Evolutionary conservation across 2,329 filamentous ascomycete genomes (phyloP).

Genomic region (Fusarium bactridioides): DNA sequence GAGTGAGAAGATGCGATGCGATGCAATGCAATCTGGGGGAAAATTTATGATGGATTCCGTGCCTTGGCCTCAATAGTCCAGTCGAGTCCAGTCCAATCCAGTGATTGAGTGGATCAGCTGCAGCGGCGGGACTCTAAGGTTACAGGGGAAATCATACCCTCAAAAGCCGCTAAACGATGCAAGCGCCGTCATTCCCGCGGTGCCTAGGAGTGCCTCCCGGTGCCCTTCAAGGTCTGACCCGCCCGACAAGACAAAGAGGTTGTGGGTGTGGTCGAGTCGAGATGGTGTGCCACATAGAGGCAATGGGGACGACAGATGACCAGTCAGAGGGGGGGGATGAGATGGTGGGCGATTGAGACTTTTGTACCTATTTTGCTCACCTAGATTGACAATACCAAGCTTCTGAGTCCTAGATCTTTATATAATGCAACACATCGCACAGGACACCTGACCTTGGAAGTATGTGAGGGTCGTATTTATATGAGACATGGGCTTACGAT

Average conservation of each 20-base stretch:
- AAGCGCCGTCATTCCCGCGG: slow-evolving; percentile 25
- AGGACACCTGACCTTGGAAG: slow-evolving; percentile 20
- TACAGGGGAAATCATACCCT: slow-evolving; percentile 37
- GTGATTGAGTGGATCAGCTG: slow-evolving; percentile 23
- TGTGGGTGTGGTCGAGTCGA: slow-evolving; percentile 14
- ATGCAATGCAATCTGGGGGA: slow-evolving; percentile 40
- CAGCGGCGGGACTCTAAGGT: slow-evolving; percentile 15
- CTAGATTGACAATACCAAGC: slow-evolving; percentile 3
- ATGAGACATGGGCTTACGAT: background rate
- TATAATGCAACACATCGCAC: slow-evolving; percentile 27
- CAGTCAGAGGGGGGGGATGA: slow-evolving; percentile 21
- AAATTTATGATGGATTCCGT: slow-evolving; percentile 32
- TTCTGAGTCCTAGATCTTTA: background rate
- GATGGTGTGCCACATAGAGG: slow-evolving; percentile 25
- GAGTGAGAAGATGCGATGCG: slow-evolving; percentile 20
- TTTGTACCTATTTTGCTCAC: slow-evolving; percentile 21
- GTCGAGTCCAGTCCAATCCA: background rate
- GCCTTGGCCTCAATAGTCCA: slow-evolving; percentile 15
- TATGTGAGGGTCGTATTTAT: slow-evolving; percentile 6
- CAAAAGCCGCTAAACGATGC: slow-evolving; percentile 20
- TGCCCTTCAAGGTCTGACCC: slow-evolving; percentile 8
- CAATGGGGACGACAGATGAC: slow-evolving; percentile 30
- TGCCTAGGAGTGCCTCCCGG: background rate
- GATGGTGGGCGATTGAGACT: slow-evolving; percentile 36
- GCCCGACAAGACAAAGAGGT: slow-evolving; percentile 15